Percentiles rank a stretch among this genome's conserved stretches.
Evolutionary conservation across 345 rosid species (phyloP).

Genomic region (Eucalyptus coolabah): DNA sequence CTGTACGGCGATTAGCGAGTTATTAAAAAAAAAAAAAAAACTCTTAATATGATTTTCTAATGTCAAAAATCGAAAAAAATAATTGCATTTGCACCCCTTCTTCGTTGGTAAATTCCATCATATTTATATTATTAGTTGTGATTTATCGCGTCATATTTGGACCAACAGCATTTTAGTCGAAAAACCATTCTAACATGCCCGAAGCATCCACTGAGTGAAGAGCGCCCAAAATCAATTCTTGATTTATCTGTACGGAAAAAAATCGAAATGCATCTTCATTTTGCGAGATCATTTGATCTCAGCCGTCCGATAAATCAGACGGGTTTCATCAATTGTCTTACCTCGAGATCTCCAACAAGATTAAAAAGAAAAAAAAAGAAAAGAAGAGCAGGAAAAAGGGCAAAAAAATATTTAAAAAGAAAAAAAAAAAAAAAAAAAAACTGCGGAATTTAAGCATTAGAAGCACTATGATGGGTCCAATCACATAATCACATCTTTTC

Average conservation of each 20-base stretch:
- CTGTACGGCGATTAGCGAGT: accelerated
- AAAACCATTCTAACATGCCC: neutral
- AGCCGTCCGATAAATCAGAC: neutral
- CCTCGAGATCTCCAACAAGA: neutral
- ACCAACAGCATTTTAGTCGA: neutral
- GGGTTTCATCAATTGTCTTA: neutral
- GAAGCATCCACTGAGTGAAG: neutral
- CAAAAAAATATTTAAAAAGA: neutral
- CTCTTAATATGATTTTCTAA: no score
- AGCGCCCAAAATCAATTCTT: neutral
- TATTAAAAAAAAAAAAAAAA: no score
- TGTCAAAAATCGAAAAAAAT: no score
- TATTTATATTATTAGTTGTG: neutral
- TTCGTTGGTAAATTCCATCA: neutral
- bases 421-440: neutral
- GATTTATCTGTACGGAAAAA: neutral
- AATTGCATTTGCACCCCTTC: neutral
- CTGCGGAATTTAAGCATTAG: neutral
- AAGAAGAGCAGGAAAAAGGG: no score
- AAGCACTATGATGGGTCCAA: neutral
- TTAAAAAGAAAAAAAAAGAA: neutral
- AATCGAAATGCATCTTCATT: neutral
- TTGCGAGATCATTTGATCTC: neutral
- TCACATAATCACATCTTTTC: neutral
- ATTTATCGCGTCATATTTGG: neutral